These are phyloP conservation scores for Tetradesmus lagerheimii DNA, from an alignment of 139 green algal genomes.

Conservation along the genomic window DNA sequence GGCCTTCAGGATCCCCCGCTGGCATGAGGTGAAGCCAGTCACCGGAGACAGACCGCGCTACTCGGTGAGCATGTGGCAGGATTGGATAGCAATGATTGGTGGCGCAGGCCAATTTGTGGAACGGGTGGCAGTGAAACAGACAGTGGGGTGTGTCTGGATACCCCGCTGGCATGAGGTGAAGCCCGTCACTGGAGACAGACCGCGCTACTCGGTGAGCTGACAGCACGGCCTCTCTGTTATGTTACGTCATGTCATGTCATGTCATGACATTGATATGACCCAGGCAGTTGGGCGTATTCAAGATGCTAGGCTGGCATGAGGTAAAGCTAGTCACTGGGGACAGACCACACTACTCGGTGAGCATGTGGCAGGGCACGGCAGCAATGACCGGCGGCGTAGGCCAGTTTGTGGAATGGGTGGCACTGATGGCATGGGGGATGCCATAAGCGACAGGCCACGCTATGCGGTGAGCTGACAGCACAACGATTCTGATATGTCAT, in stretches of 20 bases:
- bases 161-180: constrained; percentile 61
- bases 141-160: constrained; percentile 35
- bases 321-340: constrained; percentile 48
- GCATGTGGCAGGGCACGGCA: not conserved
- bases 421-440: constrained; percentile 49
- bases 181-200: constrained; percentile 24
- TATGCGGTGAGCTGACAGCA: constrained; percentile 48
- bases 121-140: not conserved
- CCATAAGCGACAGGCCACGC: constrained; percentile 22
- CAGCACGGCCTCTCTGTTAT: too few relatives aligned
- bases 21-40: constrained; percentile 58
- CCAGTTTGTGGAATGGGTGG: not conserved
- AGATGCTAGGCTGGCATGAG: constrained; percentile 58
- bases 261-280: too few relatives aligned
- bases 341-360: constrained; percentile 52
- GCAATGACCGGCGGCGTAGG: too few relatives aligned
- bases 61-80: constrained; percentile 8
- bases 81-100: too few relatives aligned
- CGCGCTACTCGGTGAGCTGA: constrained; percentile 50
- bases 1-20: constrained; percentile 58
- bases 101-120: too few relatives aligned
- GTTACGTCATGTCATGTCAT: too few relatives aligned
- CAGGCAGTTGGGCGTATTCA: too few relatives aligned
- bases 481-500: too few relatives aligned
- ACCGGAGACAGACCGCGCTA: constrained; percentile 40